Percentiles rank a stretch among this genome's conserved stretches.
These are phyloP conservation scores for Danielozyma ontarioensis DNA, from an alignment of 805 yeast species.

Conservation along the genomic window DNA sequence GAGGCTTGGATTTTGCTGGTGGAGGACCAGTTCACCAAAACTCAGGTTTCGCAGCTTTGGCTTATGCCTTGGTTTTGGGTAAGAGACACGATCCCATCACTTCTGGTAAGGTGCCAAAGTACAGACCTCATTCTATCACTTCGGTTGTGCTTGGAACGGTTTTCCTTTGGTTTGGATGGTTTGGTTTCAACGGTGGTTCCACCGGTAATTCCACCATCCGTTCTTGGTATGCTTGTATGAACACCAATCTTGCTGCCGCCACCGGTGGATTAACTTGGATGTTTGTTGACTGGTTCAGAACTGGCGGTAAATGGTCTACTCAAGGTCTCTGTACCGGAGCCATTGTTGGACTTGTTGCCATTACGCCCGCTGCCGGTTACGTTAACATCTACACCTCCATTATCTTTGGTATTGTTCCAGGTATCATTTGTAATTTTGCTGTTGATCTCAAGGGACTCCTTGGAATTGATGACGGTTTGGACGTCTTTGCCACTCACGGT, in stretches of 20 bases:
- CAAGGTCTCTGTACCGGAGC: constrained; percentile 94
- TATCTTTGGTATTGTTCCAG: constrained; percentile 76
- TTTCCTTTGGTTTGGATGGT: constrained; percentile 98
- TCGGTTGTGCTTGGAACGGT: constrained; percentile 89
- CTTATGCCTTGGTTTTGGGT: constrained; percentile 89
- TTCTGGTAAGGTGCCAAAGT: constrained; percentile 68
- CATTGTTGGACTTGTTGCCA: constrained; percentile 88
- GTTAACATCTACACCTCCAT: constrained; percentile 90
- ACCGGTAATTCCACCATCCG: constrained; percentile 91
- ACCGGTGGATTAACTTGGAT: constrained; percentile 93
- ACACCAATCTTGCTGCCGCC: constrained; percentile 92
- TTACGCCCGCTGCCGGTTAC: constrained; percentile 96
- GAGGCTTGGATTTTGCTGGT: constrained; percentile 94
- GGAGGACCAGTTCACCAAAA: constrained; percentile 98
- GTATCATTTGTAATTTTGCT: constrained; percentile 75
- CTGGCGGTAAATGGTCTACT: constrained; percentile 86
- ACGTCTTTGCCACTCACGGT: constrained; percentile 90
- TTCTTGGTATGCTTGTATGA: constrained; percentile 90
- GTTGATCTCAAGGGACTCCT: constrained; percentile 71
- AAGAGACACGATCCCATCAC: constrained; percentile 82
- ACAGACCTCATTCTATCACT: constrained; percentile 90
- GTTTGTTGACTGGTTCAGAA: constrained; percentile 82
- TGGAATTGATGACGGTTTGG: constrained; percentile 90
- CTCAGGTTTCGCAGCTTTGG: constrained; percentile 91
- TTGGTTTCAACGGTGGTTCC: constrained; percentile 98